Evolutionary conservation across 2,329 filamentous ascomycete genomes (phyloP), one percentile per base, ranked within the genome.

Genomic region (Acrocalymma vagum): DNA sequence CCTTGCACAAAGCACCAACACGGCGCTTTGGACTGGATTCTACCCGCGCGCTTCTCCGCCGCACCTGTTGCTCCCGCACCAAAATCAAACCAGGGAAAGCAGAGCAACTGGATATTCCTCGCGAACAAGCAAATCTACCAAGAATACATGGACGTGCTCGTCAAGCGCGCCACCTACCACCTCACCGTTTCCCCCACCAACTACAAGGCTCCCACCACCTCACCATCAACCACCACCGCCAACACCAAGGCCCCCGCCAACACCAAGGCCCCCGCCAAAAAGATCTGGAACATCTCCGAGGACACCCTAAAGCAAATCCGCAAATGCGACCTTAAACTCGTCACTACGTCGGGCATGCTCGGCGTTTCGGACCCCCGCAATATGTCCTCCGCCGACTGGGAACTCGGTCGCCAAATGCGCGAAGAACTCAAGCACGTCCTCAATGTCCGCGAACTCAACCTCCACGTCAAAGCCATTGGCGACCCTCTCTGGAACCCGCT

Each of bases 401-500:
- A 48, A 0, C 55, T 71, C 4, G 63, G 63, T 10, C 47, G 45
- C 18, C 61, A 57, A 15, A 48, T 63, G 40, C 52, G 61, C 41
- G 38, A 41, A 28, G 44, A 63, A 48, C 52, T 65, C 26, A 45
- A 48, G 10, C 27, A 40, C 17, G 46, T 64, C n/a, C 24, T 35
- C 2, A 51, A 49, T 11, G 51, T 60, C 24, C 42, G 46, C 14
- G 41, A 49, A 18, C 50, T 63, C 35, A 56, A 61, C 13, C 50
- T 66, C 42, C 41, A 64, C 22, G 62, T 67, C 24, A 66, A 63
- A 39, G 67, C 69, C 16, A 57, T 69, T 13, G 63, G 64, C 3
- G 64, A 71, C 31, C 65, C 65, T 6, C 54, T 71, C 9, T 71
- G 69, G 69, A 71, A 71, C 27, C 69, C 69, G 7, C 53, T 70